Conservation (phyloP, 768 basidiomycete species). For the Phaeotremella fagi region DNA sequence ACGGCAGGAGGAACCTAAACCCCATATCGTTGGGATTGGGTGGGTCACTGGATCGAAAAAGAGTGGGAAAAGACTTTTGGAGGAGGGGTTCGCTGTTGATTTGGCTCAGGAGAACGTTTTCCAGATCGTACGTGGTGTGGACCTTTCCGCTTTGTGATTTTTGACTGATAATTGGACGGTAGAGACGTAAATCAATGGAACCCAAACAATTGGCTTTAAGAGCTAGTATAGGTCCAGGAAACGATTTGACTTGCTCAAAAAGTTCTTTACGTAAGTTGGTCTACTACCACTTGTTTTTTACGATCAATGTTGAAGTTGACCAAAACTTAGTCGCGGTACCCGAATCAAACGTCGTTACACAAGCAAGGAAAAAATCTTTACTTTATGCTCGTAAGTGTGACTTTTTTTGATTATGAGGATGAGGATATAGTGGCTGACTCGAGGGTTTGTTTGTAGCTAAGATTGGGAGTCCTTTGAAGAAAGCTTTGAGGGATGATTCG, state of each 20-base stretch:
- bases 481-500: slow-evolving; percentile 6
- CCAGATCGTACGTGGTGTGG: slow-evolving; percentile 36
- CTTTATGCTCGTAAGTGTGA: slow-evolving; percentile 41
- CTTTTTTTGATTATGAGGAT: background rate
- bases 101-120: slow-evolving; percentile 41
- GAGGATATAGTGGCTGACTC: background rate
- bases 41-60: slow-evolving; percentile 48
- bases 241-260: background rate
- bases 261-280: slow-evolving; percentile 7
- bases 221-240: background rate
- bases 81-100: slow-evolving; percentile 34
- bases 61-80: slow-evolving; percentile 33
- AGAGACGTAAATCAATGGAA: slow-evolving; percentile 49
- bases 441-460: slow-evolving; percentile 28
- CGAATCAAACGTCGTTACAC: slow-evolving; percentile 17
- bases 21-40: slow-evolving; percentile 45
- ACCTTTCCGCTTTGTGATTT: background rate
- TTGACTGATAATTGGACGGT: background rate
- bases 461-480: slow-evolving; percentile 43
- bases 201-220: slow-evolving; percentile 22
- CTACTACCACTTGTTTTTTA: background rate
- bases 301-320: background rate
- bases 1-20: slow-evolving; percentile 30
- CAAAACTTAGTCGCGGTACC: background rate
- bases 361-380: slow-evolving; percentile 32